Conservation (phyloP, 2,329 filamentous ascomycete genomes). For the Ambrosiella xylebori region DNA sequence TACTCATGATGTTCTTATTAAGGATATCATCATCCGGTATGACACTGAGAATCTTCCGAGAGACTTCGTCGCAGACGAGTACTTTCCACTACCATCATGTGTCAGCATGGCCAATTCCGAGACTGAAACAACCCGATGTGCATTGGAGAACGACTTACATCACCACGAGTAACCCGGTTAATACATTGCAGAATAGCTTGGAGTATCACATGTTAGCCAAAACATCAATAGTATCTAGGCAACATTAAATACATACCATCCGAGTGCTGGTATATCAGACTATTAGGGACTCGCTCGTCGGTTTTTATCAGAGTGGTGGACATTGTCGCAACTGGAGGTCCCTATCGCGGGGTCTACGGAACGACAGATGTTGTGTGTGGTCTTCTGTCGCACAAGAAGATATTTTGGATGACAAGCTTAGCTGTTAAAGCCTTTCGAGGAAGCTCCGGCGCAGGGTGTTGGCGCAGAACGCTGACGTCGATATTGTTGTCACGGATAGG, state of each 20-base stretch:
- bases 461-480: too few species aligned
- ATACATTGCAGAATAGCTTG: conserved; percentile 54
- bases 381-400: too few species aligned
- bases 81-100: conserved; percentile 71
- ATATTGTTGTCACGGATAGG: too few species aligned
- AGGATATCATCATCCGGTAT: conserved; percentile 93
- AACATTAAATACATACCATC: conserved; percentile 19
- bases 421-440: too few species aligned
- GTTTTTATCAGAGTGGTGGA: conserved; percentile 60
- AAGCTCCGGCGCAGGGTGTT: too few species aligned
- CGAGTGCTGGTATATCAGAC: conserved; percentile 41
- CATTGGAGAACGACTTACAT: conserved; percentile 32
- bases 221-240: background rate
- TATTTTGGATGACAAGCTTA: too few species aligned
- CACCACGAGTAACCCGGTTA: conserved; percentile 60
- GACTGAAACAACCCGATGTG: background rate
- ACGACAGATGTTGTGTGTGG: background rate
- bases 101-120: background rate
- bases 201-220: conserved; percentile 19
- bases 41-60: conserved; percentile 73
- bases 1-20: conserved; percentile 91
- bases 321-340: conserved; percentile 36
- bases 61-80: conserved; percentile 69
- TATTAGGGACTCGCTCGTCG: too few species aligned
- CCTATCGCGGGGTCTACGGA: conserved; percentile 1